Percentiles rank a stretch among this genome's conserved stretches.
Evolutionary conservation across 129 eudicot species (phyloP).

Genomic region (Centaurea solstitialis): DNA sequence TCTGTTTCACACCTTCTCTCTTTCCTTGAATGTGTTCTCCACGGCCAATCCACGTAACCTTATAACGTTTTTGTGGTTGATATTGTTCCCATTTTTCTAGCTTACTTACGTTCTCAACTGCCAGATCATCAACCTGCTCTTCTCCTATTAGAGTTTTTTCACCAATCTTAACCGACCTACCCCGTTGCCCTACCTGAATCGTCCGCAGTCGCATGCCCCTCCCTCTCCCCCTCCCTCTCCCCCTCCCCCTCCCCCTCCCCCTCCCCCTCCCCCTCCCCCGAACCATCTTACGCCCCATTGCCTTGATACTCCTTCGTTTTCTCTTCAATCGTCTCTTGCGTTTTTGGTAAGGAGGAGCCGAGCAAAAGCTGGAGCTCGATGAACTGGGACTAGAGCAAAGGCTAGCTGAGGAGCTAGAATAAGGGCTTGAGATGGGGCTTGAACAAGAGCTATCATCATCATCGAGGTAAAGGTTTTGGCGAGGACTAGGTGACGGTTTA

Average conservation of each 20-base stretch:
- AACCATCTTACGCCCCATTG: conserved; percentile 8
- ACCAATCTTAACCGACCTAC: background rate
- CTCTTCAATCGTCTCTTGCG: conserved; percentile 14
- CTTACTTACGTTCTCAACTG: background rate
- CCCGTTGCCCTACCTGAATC: conserved; percentile 8
- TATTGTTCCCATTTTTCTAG: background rate
- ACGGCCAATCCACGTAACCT: background rate
- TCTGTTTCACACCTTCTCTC: background rate
- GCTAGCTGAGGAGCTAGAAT: conserved; percentile 25
- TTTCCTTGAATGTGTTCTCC: background rate
- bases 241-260: conserved; percentile 11
- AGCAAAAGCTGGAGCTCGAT: conserved; percentile 25
- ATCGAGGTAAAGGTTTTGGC: background rate
- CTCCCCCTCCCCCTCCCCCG: conserved; percentile 22
- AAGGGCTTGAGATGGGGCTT: conserved; percentile 15
- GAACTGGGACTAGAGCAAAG: conserved; percentile 31
- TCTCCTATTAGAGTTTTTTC: conserved; percentile 13
- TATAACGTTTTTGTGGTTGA: background rate
- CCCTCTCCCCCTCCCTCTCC: too few relatives aligned
- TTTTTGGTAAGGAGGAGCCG: conserved; percentile 10
- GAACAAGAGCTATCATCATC: conserved; percentile 10
- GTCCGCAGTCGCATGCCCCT: background rate
- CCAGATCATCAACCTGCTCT: background rate
- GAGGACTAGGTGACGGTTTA: background rate
- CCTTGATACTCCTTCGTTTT: background rate